Evolutionary conservation across 2,329 filamentous ascomycete species (phyloP).

Genomic region (Neonectria faginata): DNA sequence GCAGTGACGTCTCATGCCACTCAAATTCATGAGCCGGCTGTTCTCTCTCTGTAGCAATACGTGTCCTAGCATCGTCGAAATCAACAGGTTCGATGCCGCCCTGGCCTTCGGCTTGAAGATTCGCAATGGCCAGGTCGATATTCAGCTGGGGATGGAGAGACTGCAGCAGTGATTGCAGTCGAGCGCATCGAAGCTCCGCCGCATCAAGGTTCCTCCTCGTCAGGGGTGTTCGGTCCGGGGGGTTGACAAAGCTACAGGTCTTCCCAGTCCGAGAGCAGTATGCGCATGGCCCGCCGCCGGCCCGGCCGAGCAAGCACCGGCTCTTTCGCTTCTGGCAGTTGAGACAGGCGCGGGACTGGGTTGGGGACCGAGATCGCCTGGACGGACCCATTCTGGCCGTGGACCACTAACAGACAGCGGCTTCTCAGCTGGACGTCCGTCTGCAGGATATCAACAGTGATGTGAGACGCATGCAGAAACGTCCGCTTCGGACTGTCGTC

Average conservation of each 20-base stretch:
- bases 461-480: background rate
- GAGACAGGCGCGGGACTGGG: constrained; percentile 27
- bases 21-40: constrained; percentile 30
- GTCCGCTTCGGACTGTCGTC: background rate
- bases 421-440: background rate
- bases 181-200: constrained; percentile 44
- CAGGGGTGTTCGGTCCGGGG: constrained; percentile 49
- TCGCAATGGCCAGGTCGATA: constrained; percentile 36
- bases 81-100: background rate
- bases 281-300: constrained; percentile 47
- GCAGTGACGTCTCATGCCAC: constrained; percentile 37
- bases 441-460: constrained; percentile 13
- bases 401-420: constrained; percentile 3
- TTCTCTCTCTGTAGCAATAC: constrained; percentile 6
- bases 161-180: constrained; percentile 45
- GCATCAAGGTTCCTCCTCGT: constrained; percentile 52
- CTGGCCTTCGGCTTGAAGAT: background rate
- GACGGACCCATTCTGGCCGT: constrained; percentile 19
- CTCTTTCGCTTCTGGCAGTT: constrained; percentile 43
- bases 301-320: constrained; percentile 31
- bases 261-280: constrained; percentile 42
- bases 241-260: constrained; percentile 49
- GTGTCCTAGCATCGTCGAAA: background rate
- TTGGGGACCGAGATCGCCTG: constrained; percentile 23
- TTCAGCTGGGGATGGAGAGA: constrained; percentile 45